phyloP scores from a whole-genome alignment of 805 yeast species.

The Lachancea fermentati region DNA sequence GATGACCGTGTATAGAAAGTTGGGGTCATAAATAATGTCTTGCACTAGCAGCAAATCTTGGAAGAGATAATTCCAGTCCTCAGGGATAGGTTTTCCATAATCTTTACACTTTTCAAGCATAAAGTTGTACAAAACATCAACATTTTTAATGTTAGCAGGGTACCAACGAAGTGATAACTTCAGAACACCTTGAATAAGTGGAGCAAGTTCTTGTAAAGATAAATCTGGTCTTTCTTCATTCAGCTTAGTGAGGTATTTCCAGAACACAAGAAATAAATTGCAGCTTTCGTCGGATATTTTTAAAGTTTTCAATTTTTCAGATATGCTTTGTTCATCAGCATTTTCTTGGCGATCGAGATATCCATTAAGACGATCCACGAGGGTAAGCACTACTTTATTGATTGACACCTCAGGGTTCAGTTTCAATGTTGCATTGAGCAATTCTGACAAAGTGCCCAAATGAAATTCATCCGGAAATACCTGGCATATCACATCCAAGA shows the following conservation, averaged over 20 bases:
- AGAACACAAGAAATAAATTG: conserved; percentile 49
- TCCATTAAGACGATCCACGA: conserved; percentile 58
- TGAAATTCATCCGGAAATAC: conserved; percentile 95
- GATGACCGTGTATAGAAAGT: conserved; percentile 18
- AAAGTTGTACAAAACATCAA: conserved; percentile 56
- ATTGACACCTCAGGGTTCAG: conserved; percentile 68
- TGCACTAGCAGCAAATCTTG: conserved; percentile 12
- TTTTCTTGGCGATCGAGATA: conserved; percentile 15
- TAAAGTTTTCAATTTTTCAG: not conserved
- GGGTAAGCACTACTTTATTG: conserved; percentile 57
- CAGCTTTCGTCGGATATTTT: conserved; percentile 6
- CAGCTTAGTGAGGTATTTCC: conserved; percentile 56
- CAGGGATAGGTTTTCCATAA: conserved; percentile 21
- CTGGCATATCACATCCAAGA: conserved; percentile 86
- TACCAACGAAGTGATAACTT: conserved; percentile 62
- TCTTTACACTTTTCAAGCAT: conserved; percentile 40
- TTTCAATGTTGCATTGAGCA: conserved; percentile 58
- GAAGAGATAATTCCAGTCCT: conserved; percentile 18
- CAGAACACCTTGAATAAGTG: conserved; percentile 59
- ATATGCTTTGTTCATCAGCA: conserved; percentile 8
- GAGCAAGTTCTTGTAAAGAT: conserved; percentile 59
- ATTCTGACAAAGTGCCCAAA: conserved; percentile 59
- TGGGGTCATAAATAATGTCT: conserved; percentile 3
- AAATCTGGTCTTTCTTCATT: conserved; percentile 56
- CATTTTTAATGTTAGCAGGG: conserved; percentile 52